Evolutionary conservation across 805 yeast species (phyloP).

Genomic region (Metschnikowia lunata): DNA sequence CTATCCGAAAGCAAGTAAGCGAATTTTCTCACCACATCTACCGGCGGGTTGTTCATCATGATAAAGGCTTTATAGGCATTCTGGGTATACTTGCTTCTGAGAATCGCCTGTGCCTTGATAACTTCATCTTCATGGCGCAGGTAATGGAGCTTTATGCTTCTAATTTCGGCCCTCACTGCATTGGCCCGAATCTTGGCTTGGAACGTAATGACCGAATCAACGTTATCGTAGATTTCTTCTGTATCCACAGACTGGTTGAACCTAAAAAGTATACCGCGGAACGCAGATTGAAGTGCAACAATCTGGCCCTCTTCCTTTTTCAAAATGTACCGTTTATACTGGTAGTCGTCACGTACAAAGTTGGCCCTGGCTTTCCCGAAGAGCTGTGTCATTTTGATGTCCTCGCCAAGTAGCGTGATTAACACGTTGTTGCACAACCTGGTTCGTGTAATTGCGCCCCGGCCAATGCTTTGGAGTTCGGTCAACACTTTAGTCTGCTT

Average conservation of each 20-base stretch:
- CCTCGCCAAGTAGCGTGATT: constrained; percentile 39
- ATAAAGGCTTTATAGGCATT: constrained; percentile 71
- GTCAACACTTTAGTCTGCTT: constrained; percentile 5
- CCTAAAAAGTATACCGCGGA: constrained; percentile 62
- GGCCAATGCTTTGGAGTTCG: constrained; percentile 40
- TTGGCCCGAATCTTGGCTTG: constrained; percentile 57
- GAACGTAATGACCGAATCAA: constrained; percentile 37
- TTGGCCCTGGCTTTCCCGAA: constrained; percentile 45
- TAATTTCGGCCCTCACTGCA: constrained; percentile 33
- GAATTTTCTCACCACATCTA: constrained; percentile 71
- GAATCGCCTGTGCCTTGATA: constrained; percentile 66
- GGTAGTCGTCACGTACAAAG: constrained; percentile 28
- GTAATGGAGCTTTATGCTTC: constrained; percentile 45
- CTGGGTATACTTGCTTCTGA: constrained; percentile 64
- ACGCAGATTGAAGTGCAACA: constrained; percentile 48
- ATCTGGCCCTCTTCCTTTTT: constrained; percentile 21
- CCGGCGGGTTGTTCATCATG: constrained; percentile 68
- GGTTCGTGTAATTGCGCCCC: constrained; percentile 44
- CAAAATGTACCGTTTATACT: constrained; percentile 15
- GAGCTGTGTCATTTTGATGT: constrained; percentile 31
- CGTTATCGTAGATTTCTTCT: constrained; percentile 49
- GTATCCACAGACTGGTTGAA: constrained; percentile 50
- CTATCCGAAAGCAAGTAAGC: constrained; percentile 70
- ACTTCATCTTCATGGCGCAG: constrained; percentile 51
- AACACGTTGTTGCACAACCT: constrained; percentile 40